Evolutionary conservation across 2,329 filamentous ascomycete genomes (phyloP), one percentile per base, ranked within the genome.

Genomic region (Colletotrichum lentis): DNA sequence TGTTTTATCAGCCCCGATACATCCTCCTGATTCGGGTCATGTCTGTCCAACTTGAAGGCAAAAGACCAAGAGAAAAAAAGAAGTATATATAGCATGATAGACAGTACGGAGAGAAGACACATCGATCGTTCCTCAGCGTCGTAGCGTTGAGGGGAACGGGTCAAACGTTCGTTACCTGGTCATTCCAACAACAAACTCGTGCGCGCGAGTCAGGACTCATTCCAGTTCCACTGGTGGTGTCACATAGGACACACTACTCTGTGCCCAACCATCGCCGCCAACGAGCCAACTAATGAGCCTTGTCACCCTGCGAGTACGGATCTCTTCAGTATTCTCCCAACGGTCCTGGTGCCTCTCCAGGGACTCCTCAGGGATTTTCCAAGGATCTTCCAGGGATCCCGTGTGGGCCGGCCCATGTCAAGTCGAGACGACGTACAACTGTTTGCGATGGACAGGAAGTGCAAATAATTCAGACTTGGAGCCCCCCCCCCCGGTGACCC

Each of bases 131-230:
- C 37, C 14, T 39, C 44, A 35, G 11, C 22, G 11, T 6, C 3
- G 27, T 7, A 37, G 44, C 14, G 24, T n/a, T 14, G 39, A 14
- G 31, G 27, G 31, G 11, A 37, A 57, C 10, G 60, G 55, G 50
- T 44, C 50, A 57, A 62, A 62, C 50, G 20, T 39, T 20, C 41
- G 50, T 47, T 27, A 37, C 60, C 24, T 62, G 37, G 49, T 35
- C 49, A 62, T 37, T n/a, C 37, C 16, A 46, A 46, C 27, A 35
- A 57, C 39, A 16, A 60, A 62, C 46, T 62, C 31, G 31, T 7
- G 31, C 7, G 31, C 7, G 31, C 31, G 31, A 35, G 31, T 35
- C 31, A 35, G 10, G 7, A 35, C 31, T 10, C 31, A 2, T 24
- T 46, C 52, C 10, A 35, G 27, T 10, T 41, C 37, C 16, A 35